Evolutionary conservation across 805 yeast genomes (phyloP).

Genomic region (Debaryomyces prosopidis): DNA sequence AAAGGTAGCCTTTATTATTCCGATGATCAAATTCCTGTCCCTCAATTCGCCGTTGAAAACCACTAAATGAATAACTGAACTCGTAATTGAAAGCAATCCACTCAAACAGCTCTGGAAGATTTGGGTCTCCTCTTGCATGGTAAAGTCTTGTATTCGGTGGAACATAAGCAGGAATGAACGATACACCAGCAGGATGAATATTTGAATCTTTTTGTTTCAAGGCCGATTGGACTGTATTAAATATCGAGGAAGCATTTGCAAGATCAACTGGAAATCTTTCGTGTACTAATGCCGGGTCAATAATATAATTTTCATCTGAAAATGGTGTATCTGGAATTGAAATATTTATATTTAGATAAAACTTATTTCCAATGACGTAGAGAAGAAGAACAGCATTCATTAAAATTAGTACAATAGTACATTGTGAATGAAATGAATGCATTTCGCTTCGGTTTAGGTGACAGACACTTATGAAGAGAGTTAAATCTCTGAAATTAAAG

Average conservation of each 20-base stretch:
- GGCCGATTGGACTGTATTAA: slow-evolving; percentile 55
- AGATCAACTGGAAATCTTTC: slow-evolving; percentile 57
- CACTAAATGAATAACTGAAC: slow-evolving; percentile 55
- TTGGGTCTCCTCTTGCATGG: slow-evolving; percentile 47
- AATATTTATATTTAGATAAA: too few relatives aligned
- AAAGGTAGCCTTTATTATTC: neutral
- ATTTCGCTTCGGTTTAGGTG: too few relatives aligned
- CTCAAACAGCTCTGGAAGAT: slow-evolving; percentile 49
- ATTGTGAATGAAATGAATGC: too few relatives aligned
- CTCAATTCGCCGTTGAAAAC: too few relatives aligned
- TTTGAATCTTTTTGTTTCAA: slow-evolving; percentile 52
- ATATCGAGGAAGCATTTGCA: slow-evolving; percentile 53
- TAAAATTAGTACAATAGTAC: too few relatives aligned
- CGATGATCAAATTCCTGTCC: slow-evolving; percentile 1
- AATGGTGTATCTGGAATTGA: too few relatives aligned
- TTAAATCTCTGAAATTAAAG: too few relatives aligned
- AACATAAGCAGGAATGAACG: slow-evolving; percentile 58
- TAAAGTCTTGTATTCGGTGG: slow-evolving; percentile 60
- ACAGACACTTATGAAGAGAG: too few relatives aligned
- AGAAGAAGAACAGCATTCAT: too few relatives aligned
- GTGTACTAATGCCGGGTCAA: neutral
- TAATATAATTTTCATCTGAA: too few relatives aligned
- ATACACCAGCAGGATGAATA: slow-evolving; percentile 56
- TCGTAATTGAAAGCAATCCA: slow-evolving; percentile 70
- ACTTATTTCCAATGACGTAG: too few relatives aligned